A percentile compares a stretch with the other conserved stretches of the same genome.
These are phyloP conservation scores for Candida verbasci DNA, from an alignment of 805 yeast species.

Conservation along the genomic window DNA sequence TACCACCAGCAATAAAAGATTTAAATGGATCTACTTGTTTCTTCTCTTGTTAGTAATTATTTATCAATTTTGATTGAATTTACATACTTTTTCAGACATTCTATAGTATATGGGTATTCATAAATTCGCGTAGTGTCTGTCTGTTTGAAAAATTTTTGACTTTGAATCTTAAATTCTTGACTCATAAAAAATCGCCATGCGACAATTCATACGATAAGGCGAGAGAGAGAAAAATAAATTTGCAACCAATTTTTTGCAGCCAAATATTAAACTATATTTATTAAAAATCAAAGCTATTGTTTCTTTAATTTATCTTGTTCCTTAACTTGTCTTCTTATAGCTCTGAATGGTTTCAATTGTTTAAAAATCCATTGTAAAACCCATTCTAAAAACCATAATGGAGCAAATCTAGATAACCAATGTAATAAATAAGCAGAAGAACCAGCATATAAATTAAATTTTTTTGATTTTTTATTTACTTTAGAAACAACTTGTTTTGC, in stretches of 20 bases:
- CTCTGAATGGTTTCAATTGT: constrained; percentile 18
- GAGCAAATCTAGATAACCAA: constrained; percentile 15
- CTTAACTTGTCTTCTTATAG: constrained; percentile 11
- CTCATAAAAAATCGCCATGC: not conserved
- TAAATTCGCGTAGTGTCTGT: too few species aligned
- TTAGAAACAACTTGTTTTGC: constrained; percentile 54
- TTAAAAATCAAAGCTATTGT: too few species aligned
- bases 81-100: constrained; percentile 7
- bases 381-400: constrained; percentile 22
- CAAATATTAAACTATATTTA: too few species aligned
- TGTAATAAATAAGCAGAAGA: constrained; percentile 15
- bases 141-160: constrained; percentile 1
- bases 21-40: constrained; percentile 62
- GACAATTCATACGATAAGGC: not conserved
- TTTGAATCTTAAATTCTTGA: too few species aligned
- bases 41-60: constrained; percentile 7
- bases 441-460: constrained; percentile 27
- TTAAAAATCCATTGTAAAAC: constrained; percentile 19
- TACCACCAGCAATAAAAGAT: constrained; percentile 91
- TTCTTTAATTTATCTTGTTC: constrained; percentile 1
- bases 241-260: not conserved
- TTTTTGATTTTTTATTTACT: constrained; percentile 14
- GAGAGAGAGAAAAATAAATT: not conserved
- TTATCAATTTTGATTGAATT: too few species aligned
- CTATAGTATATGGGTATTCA: not conserved